Conservation (phyloP, 2,329 filamentous ascomycete species). For the Claviceps sp. region DNA sequence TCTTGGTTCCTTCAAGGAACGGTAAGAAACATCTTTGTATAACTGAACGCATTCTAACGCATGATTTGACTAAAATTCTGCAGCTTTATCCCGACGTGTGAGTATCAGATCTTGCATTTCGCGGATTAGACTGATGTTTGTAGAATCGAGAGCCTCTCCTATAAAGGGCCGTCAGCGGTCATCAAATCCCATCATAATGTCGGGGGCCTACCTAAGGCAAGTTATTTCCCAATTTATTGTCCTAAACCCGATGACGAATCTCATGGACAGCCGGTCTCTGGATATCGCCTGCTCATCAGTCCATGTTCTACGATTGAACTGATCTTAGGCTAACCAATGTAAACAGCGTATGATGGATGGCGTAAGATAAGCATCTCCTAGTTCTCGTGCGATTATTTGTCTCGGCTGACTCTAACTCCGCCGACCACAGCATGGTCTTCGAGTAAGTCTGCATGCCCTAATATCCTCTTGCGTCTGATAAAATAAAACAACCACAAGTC, state of each 20-base stretch:
- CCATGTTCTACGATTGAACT: background rate
- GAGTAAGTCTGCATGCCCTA: background rate
- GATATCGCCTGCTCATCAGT: background rate
- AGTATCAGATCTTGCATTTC: background rate
- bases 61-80: background rate
- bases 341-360: constrained; percentile 33
- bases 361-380: constrained; percentile 4
- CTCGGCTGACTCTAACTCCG: background rate
- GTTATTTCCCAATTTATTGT: constrained; percentile 12
- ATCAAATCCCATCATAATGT: constrained; percentile 47
- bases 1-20: constrained; percentile 83
- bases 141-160: constrained; percentile 34
- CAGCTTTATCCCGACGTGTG: constrained; percentile 2
- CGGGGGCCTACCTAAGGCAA: constrained; percentile 56
- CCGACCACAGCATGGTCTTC: constrained; percentile 3
- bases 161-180: constrained; percentile 35
- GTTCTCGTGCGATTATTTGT: background rate
- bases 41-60: background rate
- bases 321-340: background rate
- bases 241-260: background rate
- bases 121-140: constrained; percentile 9
- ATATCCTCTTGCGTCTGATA: background rate
- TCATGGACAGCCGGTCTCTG: background rate
- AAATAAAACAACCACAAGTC: background rate
- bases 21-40: constrained; percentile 35